Percentiles rank a stretch among this genome's conserved stretches.
phyloP scores from a whole-genome alignment of 2,329 filamentous ascomycete species.

The Scedosporium dehoogii region DNA sequence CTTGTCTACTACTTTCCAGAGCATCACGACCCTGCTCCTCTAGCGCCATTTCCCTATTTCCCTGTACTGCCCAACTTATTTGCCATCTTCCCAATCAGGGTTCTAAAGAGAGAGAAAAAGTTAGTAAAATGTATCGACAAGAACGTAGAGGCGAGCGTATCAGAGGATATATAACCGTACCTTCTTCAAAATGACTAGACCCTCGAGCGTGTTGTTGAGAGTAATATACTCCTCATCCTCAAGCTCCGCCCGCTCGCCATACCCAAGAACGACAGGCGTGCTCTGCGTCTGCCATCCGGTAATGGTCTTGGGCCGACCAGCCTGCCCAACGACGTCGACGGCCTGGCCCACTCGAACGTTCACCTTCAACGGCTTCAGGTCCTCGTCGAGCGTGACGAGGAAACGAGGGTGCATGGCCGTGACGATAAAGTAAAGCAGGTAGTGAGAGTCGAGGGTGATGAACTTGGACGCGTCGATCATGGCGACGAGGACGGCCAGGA shows the following conservation, averaged over 20 bases:
- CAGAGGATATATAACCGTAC: slow-evolving; percentile 39
- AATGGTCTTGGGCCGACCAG: slow-evolving; percentile 95
- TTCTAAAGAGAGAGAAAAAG: background rate
- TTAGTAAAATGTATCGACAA: background rate
- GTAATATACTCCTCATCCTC: slow-evolving; percentile 97
- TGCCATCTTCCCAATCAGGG: slow-evolving; percentile 7
- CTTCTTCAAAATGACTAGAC: slow-evolving; percentile 93
- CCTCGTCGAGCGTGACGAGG: slow-evolving; percentile 90
- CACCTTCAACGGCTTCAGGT: slow-evolving; percentile 85
- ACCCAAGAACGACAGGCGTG: slow-evolving; percentile 90
- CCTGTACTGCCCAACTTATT: background rate
- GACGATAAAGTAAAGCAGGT: slow-evolving; percentile 93
- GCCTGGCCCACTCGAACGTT: slow-evolving; percentile 97
- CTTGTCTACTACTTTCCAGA: background rate
- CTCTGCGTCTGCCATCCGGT: slow-evolving; percentile 99
- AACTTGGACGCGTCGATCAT: slow-evolving; percentile 94
- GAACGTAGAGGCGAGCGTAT: background rate
- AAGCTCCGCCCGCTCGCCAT: slow-evolving; percentile 90
- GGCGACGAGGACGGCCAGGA: slow-evolving; percentile 82
- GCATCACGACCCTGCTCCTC: background rate
- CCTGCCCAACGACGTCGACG: slow-evolving; percentile 95
- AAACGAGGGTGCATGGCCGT: slow-evolving; percentile 96
- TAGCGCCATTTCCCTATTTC: background rate
- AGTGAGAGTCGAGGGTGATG: slow-evolving; percentile 60
- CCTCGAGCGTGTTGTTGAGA: slow-evolving; percentile 83